These are phyloP conservation scores for Aspergillus spinulosporus DNA, from an alignment of 2,329 filamentous ascomycete species.

Conservation along the genomic window DNA sequence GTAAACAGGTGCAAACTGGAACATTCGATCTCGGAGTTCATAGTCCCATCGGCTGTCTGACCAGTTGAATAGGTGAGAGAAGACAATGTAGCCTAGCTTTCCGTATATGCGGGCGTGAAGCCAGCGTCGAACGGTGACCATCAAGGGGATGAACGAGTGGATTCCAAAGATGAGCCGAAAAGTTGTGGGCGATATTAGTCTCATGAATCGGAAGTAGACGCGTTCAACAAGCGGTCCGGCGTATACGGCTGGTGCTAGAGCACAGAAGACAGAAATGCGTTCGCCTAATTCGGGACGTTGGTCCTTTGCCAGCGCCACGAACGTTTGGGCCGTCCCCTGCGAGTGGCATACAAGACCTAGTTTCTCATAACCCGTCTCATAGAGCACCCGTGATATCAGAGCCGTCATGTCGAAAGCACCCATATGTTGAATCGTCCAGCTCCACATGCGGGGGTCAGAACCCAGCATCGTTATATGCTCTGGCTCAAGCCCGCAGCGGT, in stretches of 20 bases:
- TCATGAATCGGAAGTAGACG: slow-evolving; percentile 91
- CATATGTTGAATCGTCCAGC: slow-evolving; percentile 95
- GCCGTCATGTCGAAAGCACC: slow-evolving; percentile 85
- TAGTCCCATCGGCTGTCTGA: slow-evolving; percentile 81
- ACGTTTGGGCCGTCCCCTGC: slow-evolving; percentile 85
- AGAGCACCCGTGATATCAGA: slow-evolving; percentile 73
- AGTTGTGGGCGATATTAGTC: slow-evolving; percentile 69
- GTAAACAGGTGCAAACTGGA: slow-evolving; percentile 89
- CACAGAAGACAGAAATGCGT: slow-evolving; percentile 85
- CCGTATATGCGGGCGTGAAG: slow-evolving; percentile 71
- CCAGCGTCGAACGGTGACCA: slow-evolving; percentile 77
- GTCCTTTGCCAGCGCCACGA: slow-evolving; percentile 85
- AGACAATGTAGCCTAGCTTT: slow-evolving; percentile 81
- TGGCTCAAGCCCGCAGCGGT: slow-evolving; percentile 81
- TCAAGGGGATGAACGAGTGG: slow-evolving; percentile 88
- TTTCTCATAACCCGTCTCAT: slow-evolving; percentile 79
- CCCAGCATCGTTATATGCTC: slow-evolving; percentile 70
- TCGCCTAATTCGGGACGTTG: slow-evolving; percentile 82
- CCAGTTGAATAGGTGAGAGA: slow-evolving; percentile 88
- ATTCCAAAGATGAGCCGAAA: slow-evolving; percentile 87
- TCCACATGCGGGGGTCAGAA: slow-evolving; percentile 88
- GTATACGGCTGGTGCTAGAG: slow-evolving; percentile 85
- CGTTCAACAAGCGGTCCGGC: slow-evolving; percentile 82
- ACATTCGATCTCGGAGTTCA: slow-evolving; percentile 75
- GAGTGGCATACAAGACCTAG: slow-evolving; percentile 83